Evolutionary conservation across 2,329 filamentous ascomycete genomes (phyloP), one percentile per base, ranked within the genome.

Genomic region (Zalaria obscura): DNA sequence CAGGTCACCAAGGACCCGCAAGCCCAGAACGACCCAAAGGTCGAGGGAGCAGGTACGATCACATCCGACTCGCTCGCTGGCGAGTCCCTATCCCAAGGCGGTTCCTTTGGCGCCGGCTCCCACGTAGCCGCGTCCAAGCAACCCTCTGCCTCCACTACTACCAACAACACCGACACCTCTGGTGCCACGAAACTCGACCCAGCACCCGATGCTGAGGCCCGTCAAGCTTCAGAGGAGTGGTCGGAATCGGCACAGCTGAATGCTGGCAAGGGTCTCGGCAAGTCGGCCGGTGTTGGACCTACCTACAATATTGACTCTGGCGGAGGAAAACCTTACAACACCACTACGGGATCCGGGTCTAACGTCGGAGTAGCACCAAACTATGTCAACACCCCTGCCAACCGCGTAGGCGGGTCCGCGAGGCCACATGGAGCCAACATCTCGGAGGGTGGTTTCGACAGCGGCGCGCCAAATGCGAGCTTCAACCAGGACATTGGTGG

Each of bases 1-100:
- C 42, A 68, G 59, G 55, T 64, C 48, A 73, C 67, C 36, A 67
- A 57, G 37, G 72, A 75, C 54, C 65, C 69, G 40, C 54, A 57
- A 45, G 56, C 64, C 37, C 54, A 52, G 32, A 60, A 72, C 37
- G 67, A 73, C 36, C 71, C 75, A 27, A 71, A 68, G 44, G 57
- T 65, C 10, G 84, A 91, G 58, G 64, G 69, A 9, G 65, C 79
- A 4, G 85, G 85, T 40, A 52, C 67, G 26, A 70, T 89, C 1
- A 63, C 72, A 36, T 65, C 71, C 9, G 82, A 81, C 60, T 89
- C 83, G 5, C 76, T 93, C 4, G 85, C 85, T 7, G 80, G 76
- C 44, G 79, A 89, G 53, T 91, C 83, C 0, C 62, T 76, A 45
- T 63, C 67, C 37, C 50, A 65, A 25, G 70, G 70, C 43, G 83